Conservation (phyloP, 768 basidiomycete species). For the Mycena filopes region DNA sequence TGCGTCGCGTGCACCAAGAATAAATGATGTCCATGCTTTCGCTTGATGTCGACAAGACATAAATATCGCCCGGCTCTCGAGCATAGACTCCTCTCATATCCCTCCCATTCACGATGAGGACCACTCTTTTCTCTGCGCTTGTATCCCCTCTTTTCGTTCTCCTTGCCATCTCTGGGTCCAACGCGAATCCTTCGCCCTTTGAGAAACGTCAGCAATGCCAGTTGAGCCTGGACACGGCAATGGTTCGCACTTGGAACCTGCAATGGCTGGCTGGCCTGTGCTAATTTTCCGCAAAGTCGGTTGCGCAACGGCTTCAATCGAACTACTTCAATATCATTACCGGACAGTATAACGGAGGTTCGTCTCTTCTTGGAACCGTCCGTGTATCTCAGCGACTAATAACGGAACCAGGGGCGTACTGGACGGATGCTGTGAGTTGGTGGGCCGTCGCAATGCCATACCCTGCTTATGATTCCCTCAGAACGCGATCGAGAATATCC, state of each 20-base stretch:
- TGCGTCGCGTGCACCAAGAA: too few species aligned
- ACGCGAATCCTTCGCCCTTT: constrained; percentile 11
- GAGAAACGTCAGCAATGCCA: constrained; percentile 24
- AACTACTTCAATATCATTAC: constrained; percentile 52
- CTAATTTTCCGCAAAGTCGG: constrained; percentile 38
- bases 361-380: neutral
- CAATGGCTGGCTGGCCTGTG: neutral
- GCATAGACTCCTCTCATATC: neutral
- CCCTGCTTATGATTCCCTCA: constrained; percentile 31
- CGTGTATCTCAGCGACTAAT: neutral
- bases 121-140: neutral
- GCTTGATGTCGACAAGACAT: neutral
- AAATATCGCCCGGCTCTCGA: neutral
- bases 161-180: constrained; percentile 8
- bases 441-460: neutral
- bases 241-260: neutral
- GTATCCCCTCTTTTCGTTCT: constrained; percentile 1
- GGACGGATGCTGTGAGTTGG: constrained; percentile 61
- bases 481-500: constrained; percentile 67
- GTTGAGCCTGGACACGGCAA: constrained; percentile 12
- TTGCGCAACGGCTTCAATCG: constrained; percentile 47
- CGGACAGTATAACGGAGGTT: constrained; percentile 59
- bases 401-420: constrained; percentile 44
- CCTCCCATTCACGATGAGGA: neutral
- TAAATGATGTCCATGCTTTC: too few species aligned